Evolutionary conservation across 78 protist genomes (phyloP), one percentile per base, ranked within the genome.

Genomic region (Dictyostelium capitatum): DNA sequence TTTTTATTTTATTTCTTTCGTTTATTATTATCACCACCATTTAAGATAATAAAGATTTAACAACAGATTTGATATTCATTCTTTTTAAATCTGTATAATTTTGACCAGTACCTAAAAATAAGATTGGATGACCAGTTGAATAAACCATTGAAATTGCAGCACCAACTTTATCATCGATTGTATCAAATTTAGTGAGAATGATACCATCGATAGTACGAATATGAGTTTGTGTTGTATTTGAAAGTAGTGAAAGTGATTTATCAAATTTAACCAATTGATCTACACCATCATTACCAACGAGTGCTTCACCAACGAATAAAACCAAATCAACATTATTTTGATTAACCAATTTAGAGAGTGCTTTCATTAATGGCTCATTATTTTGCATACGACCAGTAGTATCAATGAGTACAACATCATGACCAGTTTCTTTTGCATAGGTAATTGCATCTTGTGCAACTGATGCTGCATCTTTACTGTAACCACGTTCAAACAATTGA

Each of bases 151-250:
- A 96, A 30, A 99, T 75, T 0, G 99, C 99, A 0, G 99, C 99
- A 8, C 99, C 99, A 32, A 99, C 99, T 97, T 99, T 99, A 87
- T 99, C 99, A 78, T 99, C 99, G 78, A 99, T 97, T 23, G 99
- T 98, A 83, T 99, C 99, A 54, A 99, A 99, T 95, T 99, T 99
- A 47, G 99, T 99, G 57, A 99, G 96, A 3, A 99, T 48, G 79
- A 99, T 98, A 46, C 99, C 99, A 79, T 99, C 99, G 25, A 99
- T 97, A 6, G 95, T 89, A 19, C 99, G 95, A 5, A 75, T 53
- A 7, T 73, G 62, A 12, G 81, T 12, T 1, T 23, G 53, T 8
- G 96, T 56, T 43, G 77, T 17, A 74, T 97, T 96, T 4, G 67
- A 19, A 9, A 87, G 20, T 0, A 87, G 65, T 3, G 93, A 87